Percentiles rank a stretch among this genome's conserved stretches.
These are phyloP conservation scores for Micractinium sp. DNA, from an alignment of 139 green algal genomes.

Conservation along the genomic window DNA sequence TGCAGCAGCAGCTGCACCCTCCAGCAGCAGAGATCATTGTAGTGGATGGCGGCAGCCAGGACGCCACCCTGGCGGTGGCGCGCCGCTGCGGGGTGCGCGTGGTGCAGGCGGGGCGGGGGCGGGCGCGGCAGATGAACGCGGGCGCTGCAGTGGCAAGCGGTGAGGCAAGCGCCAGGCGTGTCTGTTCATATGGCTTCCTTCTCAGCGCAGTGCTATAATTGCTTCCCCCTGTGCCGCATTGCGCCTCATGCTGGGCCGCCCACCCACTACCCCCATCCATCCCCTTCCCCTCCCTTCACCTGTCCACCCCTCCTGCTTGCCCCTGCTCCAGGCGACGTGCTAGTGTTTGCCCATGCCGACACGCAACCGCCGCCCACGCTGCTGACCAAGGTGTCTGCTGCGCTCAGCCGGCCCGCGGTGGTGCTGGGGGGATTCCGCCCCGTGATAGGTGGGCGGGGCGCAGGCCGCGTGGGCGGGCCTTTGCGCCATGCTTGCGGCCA, in stretches of 20 bases:
- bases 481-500: too few species aligned
- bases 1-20: constrained; percentile 54
- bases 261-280: background rate
- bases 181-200: too few species aligned
- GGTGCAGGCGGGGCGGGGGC: constrained; percentile 39
- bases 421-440: constrained; percentile 71
- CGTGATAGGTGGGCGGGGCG: constrained; percentile 30
- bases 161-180: constrained; percentile 31
- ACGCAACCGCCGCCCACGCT: constrained; percentile 40
- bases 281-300: background rate
- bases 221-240: background rate
- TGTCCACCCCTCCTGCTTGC: background rate
- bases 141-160: constrained; percentile 56
- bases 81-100: constrained; percentile 16
- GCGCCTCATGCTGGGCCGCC: background rate
- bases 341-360: constrained; percentile 70
- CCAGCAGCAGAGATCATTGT: constrained; percentile 75
- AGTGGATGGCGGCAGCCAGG: constrained; percentile 77
- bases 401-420: constrained; percentile 31
- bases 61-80: constrained; percentile 61
- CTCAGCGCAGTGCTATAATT: background rate
- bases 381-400: constrained; percentile 44
- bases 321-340: constrained; percentile 28
- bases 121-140: constrained; percentile 83
- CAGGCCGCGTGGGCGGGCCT: background rate